Evolutionary conservation across 306 rosid species (phyloP).

Genomic region (Vicia sativa): DNA sequence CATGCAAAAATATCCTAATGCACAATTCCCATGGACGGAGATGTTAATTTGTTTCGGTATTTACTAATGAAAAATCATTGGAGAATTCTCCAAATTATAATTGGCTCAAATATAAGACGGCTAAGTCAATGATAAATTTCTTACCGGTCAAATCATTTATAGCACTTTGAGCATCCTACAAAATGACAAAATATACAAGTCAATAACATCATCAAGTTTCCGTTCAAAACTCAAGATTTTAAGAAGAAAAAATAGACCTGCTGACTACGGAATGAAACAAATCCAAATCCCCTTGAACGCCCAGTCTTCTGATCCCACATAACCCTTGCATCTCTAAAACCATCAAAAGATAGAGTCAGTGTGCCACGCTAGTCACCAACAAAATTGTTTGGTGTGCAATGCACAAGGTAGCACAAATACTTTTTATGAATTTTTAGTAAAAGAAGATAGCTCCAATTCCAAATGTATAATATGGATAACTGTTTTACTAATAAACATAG

Average conservation of each 20-base stretch:
- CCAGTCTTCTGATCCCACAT: constrained; percentile 99
- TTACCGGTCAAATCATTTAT: constrained; percentile 97
- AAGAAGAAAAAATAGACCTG: constrained; percentile 56
- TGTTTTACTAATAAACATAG: constrained; percentile 4
- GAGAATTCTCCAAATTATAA: background rate
- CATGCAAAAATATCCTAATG: background rate
- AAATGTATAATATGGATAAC: constrained; percentile 11
- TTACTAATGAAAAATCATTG: constrained; percentile 1
- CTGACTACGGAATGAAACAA: constrained; percentile 90
- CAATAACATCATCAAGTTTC: constrained; percentile 25
- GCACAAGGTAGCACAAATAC: background rate
- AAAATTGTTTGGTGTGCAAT: constrained; percentile 11
- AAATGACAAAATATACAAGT: constrained; percentile 17
- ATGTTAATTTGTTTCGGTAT: background rate
- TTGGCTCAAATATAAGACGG: constrained; percentile 20
- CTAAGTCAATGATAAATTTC: constrained; percentile 30
- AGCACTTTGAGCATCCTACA: constrained; percentile 96
- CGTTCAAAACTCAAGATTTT: background rate
- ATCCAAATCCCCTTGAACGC: constrained; percentile 97
- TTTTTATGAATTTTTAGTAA: background rate
- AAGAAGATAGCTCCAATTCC: constrained; percentile 11
- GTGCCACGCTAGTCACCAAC: constrained; percentile 19
- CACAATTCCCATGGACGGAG: constrained; percentile 10
- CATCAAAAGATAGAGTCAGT: constrained; percentile 22
- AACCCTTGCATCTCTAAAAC: constrained; percentile 91